phyloP scores from a whole-genome alignment of 2,329 filamentous ascomycete species.

The Coniochaeta sp. region DNA sequence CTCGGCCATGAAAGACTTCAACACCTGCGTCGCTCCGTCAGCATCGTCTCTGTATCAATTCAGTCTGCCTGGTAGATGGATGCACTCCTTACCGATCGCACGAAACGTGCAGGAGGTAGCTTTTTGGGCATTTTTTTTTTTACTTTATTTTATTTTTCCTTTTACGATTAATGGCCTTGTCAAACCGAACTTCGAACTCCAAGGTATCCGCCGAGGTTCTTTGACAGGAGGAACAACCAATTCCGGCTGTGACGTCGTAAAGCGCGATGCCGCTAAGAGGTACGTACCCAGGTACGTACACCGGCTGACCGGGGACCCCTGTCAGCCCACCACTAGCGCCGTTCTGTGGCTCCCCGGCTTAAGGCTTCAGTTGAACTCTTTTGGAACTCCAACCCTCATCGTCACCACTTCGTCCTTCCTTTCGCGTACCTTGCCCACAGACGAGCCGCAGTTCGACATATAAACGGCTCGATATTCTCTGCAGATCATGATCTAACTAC shows the following conservation, averaged over 20 bases:
- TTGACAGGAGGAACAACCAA: not conserved
- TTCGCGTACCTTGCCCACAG: too few species aligned
- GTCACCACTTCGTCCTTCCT: not conserved
- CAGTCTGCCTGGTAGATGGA: not conserved
- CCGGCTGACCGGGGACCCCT: not conserved
- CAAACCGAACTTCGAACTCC: not conserved
- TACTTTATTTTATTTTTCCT: not conserved
- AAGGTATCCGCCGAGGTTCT: too few species aligned
- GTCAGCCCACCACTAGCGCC: not conserved
- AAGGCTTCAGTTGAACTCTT: not conserved
- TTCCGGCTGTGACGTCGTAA: not conserved
- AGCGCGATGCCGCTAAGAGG: not conserved
- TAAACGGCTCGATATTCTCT: not conserved
- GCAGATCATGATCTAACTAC: not conserved
- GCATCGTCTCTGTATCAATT: not conserved
- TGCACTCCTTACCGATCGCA: conserved; percentile 17
- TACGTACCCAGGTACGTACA: too few species aligned
- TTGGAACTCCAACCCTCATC: not conserved
- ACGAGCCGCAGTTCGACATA: too few species aligned
- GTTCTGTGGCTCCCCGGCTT: too few species aligned
- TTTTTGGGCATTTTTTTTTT: conserved; percentile 17
- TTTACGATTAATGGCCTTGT: not conserved
- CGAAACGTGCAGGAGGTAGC: conserved; percentile 22
- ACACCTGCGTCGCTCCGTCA: conserved; percentile 48
- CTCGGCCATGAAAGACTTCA: conserved; percentile 77